Conservation (phyloP, 176 grass and related monocot genomes). For the Oryza glumipatula region DNA sequence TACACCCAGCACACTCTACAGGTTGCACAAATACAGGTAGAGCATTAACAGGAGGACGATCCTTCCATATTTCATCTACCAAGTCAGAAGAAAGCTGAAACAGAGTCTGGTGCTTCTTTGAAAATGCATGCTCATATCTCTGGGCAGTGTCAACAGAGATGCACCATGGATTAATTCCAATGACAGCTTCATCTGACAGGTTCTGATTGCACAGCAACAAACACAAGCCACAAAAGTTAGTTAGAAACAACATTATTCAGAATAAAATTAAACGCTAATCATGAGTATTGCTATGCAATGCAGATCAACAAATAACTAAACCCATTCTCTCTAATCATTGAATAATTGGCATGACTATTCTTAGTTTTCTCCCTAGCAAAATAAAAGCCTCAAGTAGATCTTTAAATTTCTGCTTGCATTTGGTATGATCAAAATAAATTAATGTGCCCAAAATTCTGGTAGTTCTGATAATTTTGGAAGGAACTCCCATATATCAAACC, state of each 20-base stretch:
- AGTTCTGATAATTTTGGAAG: neutral
- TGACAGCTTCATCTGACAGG: conserved; percentile 60
- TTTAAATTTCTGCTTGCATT: conserved; percentile 21
- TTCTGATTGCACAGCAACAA: conserved; percentile 60
- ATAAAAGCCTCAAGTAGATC: neutral
- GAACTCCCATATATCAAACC: neutral
- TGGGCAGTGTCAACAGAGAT: conserved; percentile 74
- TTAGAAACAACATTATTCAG: neutral
- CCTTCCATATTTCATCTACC: conserved; percentile 89
- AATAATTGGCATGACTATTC: neutral
- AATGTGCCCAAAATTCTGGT: conserved; percentile 5
- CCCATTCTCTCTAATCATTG: neutral
- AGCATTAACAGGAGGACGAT: conserved; percentile 58
- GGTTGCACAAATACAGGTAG: conserved; percentile 71
- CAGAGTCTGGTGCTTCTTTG: conserved; percentile 67
- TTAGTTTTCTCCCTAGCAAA: neutral
- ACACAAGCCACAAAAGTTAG: conserved; percentile 17
- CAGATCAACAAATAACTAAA: neutral
- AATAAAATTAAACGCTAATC: neutral
- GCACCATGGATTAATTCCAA: conserved; percentile 95
- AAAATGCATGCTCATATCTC: conserved; percentile 79
- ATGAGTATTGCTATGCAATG: neutral
- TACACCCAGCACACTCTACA: conserved; percentile 70
- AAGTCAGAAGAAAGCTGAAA: conserved; percentile 86
- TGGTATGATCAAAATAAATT: conserved; percentile 1